Evolutionary conservation across 2,329 filamentous ascomycete species (phyloP), one percentile per base, ranked within the genome.

Genomic region (Myriosclerotinia scirpicola): DNA sequence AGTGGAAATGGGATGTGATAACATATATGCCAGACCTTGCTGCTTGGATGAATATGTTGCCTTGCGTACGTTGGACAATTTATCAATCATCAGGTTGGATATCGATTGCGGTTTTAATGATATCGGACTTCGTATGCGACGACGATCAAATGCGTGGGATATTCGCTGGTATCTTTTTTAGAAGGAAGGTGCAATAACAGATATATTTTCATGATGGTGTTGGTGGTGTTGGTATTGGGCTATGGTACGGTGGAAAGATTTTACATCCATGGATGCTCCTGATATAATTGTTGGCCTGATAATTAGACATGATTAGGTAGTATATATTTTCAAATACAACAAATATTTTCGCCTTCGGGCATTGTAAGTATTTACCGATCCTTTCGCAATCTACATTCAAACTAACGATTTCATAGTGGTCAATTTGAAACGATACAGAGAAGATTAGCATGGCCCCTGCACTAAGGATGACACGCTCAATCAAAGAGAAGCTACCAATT

Each of bases 371-470:
- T 34, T 52, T 54, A 30, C 54, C 53, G 15, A 54, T 40, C 2
- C 22, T 42, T 34, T 15, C n/a, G 20, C 30, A 54, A 42, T 65
- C 22, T 40, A 46, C 36, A 54, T 17, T 17, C 3, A 62, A 36
- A 62, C 58, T 65, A 65, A 59, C 62, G 20, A 48, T 22, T n/a
- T 6, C 7, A 40, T 40, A 67, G 54, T 61, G 58, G 54, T 86
- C 83, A 86, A 84, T 83, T 86, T 85, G 83, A 84, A 85, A 85
- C 83, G 83, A 86, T 86, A 75, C 74, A 88, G 85, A 89, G 86
- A 89, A 89, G 85, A 89, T 89, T 90, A 90, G 89, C 88, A 90
- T 90, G 88, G 88, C 88, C 88, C 85, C 85, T 88, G 85, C 84
- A 87, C 91, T 93, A 94, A 94, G 91, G 91, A 93, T 94, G 75